Percentiles rank a stretch among this genome's conserved stretches.
These are phyloP conservation scores for Fusarium sp. DNA, from an alignment of 2,329 filamentous ascomycete genomes.

Conservation along the genomic window DNA sequence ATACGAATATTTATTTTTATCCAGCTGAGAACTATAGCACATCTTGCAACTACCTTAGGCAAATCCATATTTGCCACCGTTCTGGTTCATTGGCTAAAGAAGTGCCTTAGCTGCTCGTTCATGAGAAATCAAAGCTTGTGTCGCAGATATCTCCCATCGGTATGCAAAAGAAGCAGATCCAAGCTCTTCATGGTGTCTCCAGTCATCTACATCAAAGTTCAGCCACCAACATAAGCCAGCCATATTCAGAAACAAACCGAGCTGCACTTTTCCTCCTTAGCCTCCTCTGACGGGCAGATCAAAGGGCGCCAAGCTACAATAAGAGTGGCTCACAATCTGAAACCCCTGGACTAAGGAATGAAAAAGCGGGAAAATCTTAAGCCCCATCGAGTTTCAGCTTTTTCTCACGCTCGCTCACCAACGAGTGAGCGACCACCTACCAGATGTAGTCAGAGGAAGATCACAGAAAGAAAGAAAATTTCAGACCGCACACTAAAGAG, in stretches of 20 bases:
- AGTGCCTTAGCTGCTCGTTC: neutral
- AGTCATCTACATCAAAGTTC: constrained; percentile 9
- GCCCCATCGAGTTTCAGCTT: constrained; percentile 39
- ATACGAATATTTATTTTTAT: constrained; percentile 23
- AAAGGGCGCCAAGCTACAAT: constrained; percentile 30
- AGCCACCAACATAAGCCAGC: constrained; percentile 14
- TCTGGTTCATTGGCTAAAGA: neutral
- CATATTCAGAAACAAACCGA: constrained; percentile 28
- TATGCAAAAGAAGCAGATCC: constrained; percentile 7
- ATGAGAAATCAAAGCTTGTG: neutral
- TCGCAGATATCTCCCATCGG: constrained; percentile 4
- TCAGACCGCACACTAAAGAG: constrained; percentile 17
- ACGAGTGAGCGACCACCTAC: constrained; percentile 3
- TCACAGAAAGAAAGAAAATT: neutral
- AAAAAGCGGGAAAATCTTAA: constrained; percentile 9
- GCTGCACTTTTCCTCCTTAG: constrained; percentile 20
- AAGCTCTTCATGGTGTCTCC: neutral
- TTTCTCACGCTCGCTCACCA: constrained; percentile 10
- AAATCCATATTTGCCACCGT: constrained; percentile 5
- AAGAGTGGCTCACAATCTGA: constrained; percentile 27
- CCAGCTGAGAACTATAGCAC: neutral
- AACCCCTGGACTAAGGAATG: constrained; percentile 27
- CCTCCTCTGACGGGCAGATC: constrained; percentile 34
- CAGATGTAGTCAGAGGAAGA: constrained; percentile 11
- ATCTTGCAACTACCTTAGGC: neutral